Evolutionary conservation across 306 rosid genomes (phyloP), one percentile per base, ranked within the genome.

Genomic region (Vigna reflexopilosa): DNA sequence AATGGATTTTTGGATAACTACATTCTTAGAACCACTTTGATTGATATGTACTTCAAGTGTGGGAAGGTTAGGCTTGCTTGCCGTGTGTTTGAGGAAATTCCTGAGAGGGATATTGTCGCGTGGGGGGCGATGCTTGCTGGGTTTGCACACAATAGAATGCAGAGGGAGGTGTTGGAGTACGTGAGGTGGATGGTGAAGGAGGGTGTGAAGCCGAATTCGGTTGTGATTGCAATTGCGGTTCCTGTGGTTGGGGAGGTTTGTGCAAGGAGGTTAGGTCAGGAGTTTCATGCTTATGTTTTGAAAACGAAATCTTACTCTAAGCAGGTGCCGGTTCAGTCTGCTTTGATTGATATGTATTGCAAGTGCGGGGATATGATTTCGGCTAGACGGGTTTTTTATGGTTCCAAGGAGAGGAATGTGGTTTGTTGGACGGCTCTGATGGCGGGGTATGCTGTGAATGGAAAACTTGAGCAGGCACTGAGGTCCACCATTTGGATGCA

Each of bases 391-490:
- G 90, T 93, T 40, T 93, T 93, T 76, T 93, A 88, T 76, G 77
- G 82, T 50, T 91, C 90, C 3, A 40, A 2, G 77, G 93, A 86
- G 84, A 89, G 98, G 81, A 93, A 91, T 80, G 81, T 87, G 7
- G 88, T 91, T 73, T 91, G 96, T 78, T 93, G 96, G 98, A 93
- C 96, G 3, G 94, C 94, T 70, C 54, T 93, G 79, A 89, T 93
- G 89, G 91, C 91, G 0, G 98, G 94, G 38, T 93, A 93, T 68
- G 93, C 90, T 49, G 32, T 73, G 2, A 88, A 85, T 84, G 94
- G 98, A 44, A 86, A 93, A 77, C 84, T 82, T 1, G 93, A 93
- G 82, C 96, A 86, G 86, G 98, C 98, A 3, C 58, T 93, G 52
- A 85, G 89, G 83, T 89, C 96, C 15, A 80, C 88, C 22, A 57